These are phyloP conservation scores for Strobilomyces dryophilus DNA, from an alignment of 768 basidiomycete species.

Conservation along the genomic window DNA sequence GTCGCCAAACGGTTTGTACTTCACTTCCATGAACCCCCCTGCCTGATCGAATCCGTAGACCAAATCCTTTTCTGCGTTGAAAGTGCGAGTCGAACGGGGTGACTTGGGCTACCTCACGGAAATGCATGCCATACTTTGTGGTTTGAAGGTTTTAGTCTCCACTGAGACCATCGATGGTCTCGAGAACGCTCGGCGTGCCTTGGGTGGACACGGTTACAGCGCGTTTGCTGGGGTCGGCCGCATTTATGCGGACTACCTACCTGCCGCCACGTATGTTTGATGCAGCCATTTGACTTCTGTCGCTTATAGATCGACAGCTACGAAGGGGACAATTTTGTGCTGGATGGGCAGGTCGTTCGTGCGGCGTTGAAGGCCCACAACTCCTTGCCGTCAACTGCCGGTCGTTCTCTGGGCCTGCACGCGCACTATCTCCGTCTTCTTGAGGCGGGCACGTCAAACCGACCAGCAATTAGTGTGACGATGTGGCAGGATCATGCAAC, in stretches of 20 bases:
- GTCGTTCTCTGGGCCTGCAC: slow-evolving; percentile 11
- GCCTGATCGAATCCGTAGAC: slow-evolving; percentile 32
- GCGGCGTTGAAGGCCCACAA: slow-evolving; percentile 60
- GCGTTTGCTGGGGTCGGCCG: slow-evolving; percentile 62
- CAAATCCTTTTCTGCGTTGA: slow-evolving; percentile 47
- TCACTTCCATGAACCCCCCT: background rate
- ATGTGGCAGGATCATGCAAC: slow-evolving; percentile 38
- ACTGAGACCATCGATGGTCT: slow-evolving; percentile 51
- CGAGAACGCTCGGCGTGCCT: slow-evolving; percentile 61
- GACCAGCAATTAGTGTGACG: slow-evolving; percentile 17
- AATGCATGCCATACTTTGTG: slow-evolving; percentile 67
- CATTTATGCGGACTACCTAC: slow-evolving; percentile 62
- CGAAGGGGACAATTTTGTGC: slow-evolving; percentile 78
- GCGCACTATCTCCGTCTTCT: slow-evolving; percentile 54
- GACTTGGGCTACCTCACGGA: slow-evolving; percentile 65
- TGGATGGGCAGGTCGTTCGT: slow-evolving; percentile 71
- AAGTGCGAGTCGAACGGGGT: slow-evolving; percentile 46
- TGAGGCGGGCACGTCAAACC: slow-evolving; percentile 9
- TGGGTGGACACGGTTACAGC: slow-evolving; percentile 80
- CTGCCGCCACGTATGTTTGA: slow-evolving; percentile 54
- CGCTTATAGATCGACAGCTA: slow-evolving; percentile 37
- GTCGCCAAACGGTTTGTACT: slow-evolving; percentile 49
- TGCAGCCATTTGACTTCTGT: background rate
- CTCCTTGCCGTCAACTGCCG: slow-evolving; percentile 35
- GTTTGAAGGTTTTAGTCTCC: slow-evolving; percentile 59